Evolutionary conservation across 208 protist genomes (phyloP), one percentile per base, ranked within the genome.

Genomic region (Angomonas ambiguus): DNA sequence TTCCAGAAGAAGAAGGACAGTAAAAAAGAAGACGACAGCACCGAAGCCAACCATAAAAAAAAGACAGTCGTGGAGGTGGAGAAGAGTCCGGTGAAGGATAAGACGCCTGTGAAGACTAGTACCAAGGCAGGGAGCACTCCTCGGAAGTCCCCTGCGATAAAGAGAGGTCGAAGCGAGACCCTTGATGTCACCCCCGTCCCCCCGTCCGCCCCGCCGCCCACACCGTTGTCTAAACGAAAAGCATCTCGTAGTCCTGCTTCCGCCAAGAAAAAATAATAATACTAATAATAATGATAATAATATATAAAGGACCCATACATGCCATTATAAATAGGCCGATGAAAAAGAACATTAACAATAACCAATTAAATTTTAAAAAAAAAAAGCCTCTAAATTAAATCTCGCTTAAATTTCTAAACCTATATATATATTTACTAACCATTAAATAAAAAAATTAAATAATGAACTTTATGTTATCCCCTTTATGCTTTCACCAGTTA

Each of bases 1-100:
- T 45, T 64, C 6, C 69, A 65, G 65, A 67, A 62, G 64, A 62
- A 41, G 62, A 20, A 24, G 38, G 1, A 49, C 66, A 2, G 28
- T 41, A 24, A 49, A 56, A 11, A 51, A 53, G 11, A 3, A 38
- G 24, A 18, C 51, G 22, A 68, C 62, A 42, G 57, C 45, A 10
- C 45, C 25, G 32, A 48, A 34, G 27, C 67, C 62, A 28, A 38
- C 34, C n/a, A n/a, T n/a, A n/a, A n/a, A n/a, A n/a, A n/a, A n/a
- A n/a, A n/a, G 2, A 58, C 49, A 18, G 60, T 60, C 31, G 55
- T 18, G 0, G 62, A 66, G 62, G 53, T 35, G 16, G 13, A 48
- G 30, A 11, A 2, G 28, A 30, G 11, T 20, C 49, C 20, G 6
- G 24, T 30, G 49, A 55, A 28, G 20, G 49, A 41, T 48, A 10